Percentiles rank a stretch among this genome's conserved stretches.
Conservation (phyloP, 345 rosid genomes). For the Melastoma malabathricum region DNA sequence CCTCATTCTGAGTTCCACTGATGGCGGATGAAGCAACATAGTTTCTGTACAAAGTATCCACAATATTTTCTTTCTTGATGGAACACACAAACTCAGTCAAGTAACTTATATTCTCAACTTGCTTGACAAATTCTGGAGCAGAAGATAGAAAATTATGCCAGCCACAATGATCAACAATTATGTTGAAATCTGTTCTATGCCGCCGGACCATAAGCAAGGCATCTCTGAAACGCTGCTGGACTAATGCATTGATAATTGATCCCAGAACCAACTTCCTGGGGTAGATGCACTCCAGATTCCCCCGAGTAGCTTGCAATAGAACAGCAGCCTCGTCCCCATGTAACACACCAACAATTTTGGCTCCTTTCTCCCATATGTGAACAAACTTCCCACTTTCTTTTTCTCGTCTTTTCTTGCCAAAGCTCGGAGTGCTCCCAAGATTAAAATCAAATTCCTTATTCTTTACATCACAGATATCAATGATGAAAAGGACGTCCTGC, state of each 20-base stretch:
- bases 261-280: constrained; percentile 87
- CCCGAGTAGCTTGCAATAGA: constrained; percentile 68
- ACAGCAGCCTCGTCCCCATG: constrained; percentile 91
- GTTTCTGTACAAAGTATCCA: constrained; percentile 51
- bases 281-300: constrained; percentile 77
- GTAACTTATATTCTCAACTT: constrained; percentile 68
- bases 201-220: constrained; percentile 88
- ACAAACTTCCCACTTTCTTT: constrained; percentile 46
- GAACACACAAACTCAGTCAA: constrained; percentile 90
- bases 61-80: constrained; percentile 61
- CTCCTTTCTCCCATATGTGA: constrained; percentile 89
- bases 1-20: constrained; percentile 27
- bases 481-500: constrained; percentile 74
- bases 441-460: constrained; percentile 41
- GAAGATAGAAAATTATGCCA: constrained; percentile 64
- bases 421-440: constrained; percentile 34
- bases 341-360: constrained; percentile 68
- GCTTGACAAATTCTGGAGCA: constrained; percentile 73
- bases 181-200: constrained; percentile 86
- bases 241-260: constrained; percentile 63
- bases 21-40: constrained; percentile 27
- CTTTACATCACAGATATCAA: constrained; percentile 55
- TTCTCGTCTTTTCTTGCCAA: constrained; percentile 37
- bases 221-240: constrained; percentile 55
- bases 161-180: constrained; percentile 70